These are phyloP conservation scores for Butyriboletus loyo DNA, from an alignment of 768 basidiomycete genomes.

Conservation along the genomic window DNA sequence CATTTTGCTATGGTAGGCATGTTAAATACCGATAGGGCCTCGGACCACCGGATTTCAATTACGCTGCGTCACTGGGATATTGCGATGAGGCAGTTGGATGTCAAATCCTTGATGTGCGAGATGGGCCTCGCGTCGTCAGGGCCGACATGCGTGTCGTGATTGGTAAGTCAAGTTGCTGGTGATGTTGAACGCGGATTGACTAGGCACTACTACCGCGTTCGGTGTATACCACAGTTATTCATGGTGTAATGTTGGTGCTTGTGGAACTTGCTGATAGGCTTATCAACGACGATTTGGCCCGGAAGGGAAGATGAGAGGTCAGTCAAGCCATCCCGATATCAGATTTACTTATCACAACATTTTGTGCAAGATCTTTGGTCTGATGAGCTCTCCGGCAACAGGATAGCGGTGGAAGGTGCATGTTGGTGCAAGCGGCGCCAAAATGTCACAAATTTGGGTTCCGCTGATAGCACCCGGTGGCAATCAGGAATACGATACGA, in stretches of 20 bases:
- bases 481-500: not conserved
- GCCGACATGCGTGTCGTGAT: constrained; percentile 44
- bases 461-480: not conserved
- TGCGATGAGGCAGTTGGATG: constrained; percentile 71
- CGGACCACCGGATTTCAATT: constrained; percentile 66
- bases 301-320: constrained; percentile 45
- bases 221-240: constrained; percentile 66
- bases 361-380: constrained; percentile 57
- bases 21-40: constrained; percentile 67
- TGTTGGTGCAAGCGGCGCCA: no score
- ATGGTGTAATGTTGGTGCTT: constrained; percentile 77
- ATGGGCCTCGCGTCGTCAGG: constrained; percentile 55
- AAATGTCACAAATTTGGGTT: not conserved
- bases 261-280: constrained; percentile 69
- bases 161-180: constrained; percentile 42
- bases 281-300: constrained; percentile 36
- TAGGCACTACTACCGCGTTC: constrained; percentile 60
- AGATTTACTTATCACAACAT: constrained; percentile 1
- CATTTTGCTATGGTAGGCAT: constrained; percentile 50
- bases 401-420: no score
- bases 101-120: constrained; percentile 68
- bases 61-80: constrained; percentile 89
- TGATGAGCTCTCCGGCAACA: no score
- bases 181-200: constrained; percentile 8
- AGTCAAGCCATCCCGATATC: not conserved